Evolutionary conservation across 805 yeast genomes (phyloP).

Genomic region (Candida sithepensis): DNA sequence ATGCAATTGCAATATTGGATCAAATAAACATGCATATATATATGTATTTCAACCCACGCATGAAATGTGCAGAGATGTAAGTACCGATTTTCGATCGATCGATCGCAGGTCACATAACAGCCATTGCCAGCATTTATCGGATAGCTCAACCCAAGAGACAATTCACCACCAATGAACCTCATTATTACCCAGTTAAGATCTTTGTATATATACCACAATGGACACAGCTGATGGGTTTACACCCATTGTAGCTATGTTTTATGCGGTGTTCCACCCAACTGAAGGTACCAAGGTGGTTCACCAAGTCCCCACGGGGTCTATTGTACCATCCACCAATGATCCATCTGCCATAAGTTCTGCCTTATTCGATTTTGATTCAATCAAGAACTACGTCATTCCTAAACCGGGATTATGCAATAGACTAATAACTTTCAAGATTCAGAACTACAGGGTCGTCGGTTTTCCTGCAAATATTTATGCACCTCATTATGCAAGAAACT

Average conservation of each 20-base stretch:
- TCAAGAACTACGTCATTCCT: slow-evolving; percentile 90
- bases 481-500: slow-evolving; percentile 78
- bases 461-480: slow-evolving; percentile 83
- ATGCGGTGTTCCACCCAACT: slow-evolving; percentile 90
- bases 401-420: slow-evolving; percentile 87
- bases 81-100: too few relatives aligned
- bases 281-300: slow-evolving; percentile 91
- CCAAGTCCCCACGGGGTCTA: slow-evolving; percentile 82
- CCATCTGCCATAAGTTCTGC: slow-evolving; percentile 36
- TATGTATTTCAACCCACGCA: too few relatives aligned
- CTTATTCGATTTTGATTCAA: slow-evolving; percentile 74
- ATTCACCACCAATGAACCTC: too few relatives aligned
- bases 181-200: too few relatives aligned
- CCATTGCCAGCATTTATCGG: too few relatives aligned
- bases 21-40: too few relatives aligned
- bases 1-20: too few relatives aligned
- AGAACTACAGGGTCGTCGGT: slow-evolving; percentile 70
- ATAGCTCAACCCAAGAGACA: too few relatives aligned
- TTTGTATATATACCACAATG: slow-evolving; percentile 11
- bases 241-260: slow-evolving; percentile 85
- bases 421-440: slow-evolving; percentile 69
- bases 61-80: too few relatives aligned
- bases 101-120: too few relatives aligned
- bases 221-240: slow-evolving; percentile 57
- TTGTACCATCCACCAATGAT: slow-evolving; percentile 35